Percentiles rank a stretch among this genome's conserved stretches.
These are phyloP conservation scores for Incumbomyces delicatus DNA, from an alignment of 2,329 filamentous ascomycete genomes.

Conservation along the genomic window DNA sequence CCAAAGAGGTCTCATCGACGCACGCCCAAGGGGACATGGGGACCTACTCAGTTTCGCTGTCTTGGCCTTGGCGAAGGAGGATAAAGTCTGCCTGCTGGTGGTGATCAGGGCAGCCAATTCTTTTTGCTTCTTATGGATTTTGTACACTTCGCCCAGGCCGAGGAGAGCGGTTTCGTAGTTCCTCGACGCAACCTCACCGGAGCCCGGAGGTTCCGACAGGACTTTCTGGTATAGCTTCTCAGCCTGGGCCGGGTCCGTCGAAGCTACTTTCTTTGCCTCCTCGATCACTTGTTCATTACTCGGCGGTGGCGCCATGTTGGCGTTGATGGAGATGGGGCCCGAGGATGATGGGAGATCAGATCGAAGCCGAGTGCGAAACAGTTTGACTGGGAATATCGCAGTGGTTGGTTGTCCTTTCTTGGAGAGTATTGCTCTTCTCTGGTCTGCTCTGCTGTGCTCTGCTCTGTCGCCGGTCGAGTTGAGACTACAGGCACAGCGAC, in stretches of 20 bases:
- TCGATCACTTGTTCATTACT: conserved; percentile 59
- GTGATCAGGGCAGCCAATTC: conserved; percentile 84
- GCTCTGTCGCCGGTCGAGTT: not conserved
- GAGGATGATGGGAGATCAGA: not conserved
- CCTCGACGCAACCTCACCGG: conserved; percentile 74
- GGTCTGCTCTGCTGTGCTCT: too few species aligned
- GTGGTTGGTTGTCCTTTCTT: too few species aligned
- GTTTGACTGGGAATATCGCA: not conserved
- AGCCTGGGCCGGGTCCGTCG: conserved; percentile 71
- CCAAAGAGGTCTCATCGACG: conserved; percentile 5
- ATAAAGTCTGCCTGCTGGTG: conserved; percentile 81
- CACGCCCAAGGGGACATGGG: not conserved
- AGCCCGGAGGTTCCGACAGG: conserved; percentile 71
- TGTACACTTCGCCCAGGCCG: conserved; percentile 82
- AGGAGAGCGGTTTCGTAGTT: conserved; percentile 88
- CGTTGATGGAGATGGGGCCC: not conserved
- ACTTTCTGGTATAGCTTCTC: conserved; percentile 84
- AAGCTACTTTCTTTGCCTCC: conserved; percentile 77
- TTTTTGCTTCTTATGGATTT: conserved; percentile 67
- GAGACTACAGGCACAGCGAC: not conserved
- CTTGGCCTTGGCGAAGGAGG: conserved; percentile 97
- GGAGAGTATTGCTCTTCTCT: too few species aligned
- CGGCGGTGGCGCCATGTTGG: conserved; percentile 38
- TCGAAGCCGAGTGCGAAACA: not conserved
- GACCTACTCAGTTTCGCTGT: conserved; percentile 83